These are phyloP conservation scores for Penicillium sumatraense DNA, from an alignment of 2,329 filamentous ascomycete species.

Conservation along the genomic window DNA sequence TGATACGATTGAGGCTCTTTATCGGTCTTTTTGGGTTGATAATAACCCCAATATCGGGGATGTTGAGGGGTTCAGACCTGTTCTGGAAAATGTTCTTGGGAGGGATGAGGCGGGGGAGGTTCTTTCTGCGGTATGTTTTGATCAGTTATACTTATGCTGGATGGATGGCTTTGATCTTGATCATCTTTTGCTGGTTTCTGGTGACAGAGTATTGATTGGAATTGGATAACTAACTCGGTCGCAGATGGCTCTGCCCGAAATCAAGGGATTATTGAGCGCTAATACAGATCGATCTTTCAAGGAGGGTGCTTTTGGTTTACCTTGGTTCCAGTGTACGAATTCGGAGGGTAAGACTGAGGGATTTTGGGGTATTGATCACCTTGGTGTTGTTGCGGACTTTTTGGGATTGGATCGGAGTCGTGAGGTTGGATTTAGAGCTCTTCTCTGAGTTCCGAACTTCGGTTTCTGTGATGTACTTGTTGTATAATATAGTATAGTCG, in stretches of 20 bases:
- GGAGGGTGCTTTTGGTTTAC: conserved; percentile 63
- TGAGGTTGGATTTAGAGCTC: neutral
- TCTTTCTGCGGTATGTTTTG: conserved; percentile 35
- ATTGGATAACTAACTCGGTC: neutral
- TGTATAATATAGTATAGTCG: neutral
- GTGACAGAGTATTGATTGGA: too few relatives aligned
- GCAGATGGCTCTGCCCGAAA: conserved; percentile 38
- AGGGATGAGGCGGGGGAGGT: conserved; percentile 49
- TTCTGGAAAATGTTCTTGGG: conserved; percentile 53
- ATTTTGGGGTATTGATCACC: conserved; percentile 67
- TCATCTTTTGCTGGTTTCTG: neutral
- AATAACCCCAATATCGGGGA: conserved; percentile 49
- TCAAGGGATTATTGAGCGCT: conserved; percentile 51
- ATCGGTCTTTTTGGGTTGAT: conserved; percentile 58
- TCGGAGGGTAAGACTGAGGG: conserved; percentile 56
- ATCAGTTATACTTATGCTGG: too few relatives aligned
- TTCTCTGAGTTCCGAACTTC: too few relatives aligned
- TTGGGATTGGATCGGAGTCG: conserved; percentile 52
- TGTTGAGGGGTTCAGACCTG: conserved; percentile 48
- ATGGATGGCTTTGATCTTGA: neutral
- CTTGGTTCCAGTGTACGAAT: conserved; percentile 63
- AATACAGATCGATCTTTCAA: conserved; percentile 58
- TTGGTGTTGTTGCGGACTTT: conserved; percentile 59
- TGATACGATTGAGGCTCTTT: conserved; percentile 53
- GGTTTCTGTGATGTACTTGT: too few relatives aligned